phyloP scores from a whole-genome alignment of 2,329 filamentous ascomycete genomes.

The Stagonosporopsis tanaceti region DNA sequence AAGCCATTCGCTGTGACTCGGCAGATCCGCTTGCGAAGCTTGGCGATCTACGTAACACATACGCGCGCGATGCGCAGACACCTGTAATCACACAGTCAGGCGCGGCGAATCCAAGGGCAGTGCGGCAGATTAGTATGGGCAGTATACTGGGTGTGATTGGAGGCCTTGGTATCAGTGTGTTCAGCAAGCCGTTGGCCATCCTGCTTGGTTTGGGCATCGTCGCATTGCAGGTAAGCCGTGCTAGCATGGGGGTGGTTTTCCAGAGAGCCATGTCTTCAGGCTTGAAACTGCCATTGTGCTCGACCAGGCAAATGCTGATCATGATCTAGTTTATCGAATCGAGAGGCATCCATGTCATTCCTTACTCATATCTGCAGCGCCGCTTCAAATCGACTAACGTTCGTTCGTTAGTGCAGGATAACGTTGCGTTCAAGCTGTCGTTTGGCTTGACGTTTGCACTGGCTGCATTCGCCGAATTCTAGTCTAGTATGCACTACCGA shows the following conservation, averaged over 20 bases:
- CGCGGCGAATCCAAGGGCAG: constrained; percentile 50
- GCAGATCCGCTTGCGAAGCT: constrained; percentile 48
- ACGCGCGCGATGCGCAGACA: constrained; percentile 50
- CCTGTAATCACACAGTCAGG: constrained; percentile 51
- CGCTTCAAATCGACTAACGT: constrained; percentile 61
- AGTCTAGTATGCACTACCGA: constrained; percentile 8
- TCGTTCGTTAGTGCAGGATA: constrained; percentile 61
- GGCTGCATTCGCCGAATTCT: constrained; percentile 70
- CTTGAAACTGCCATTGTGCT: neutral
- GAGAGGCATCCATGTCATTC: constrained; percentile 60
- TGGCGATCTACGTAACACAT: constrained; percentile 45
- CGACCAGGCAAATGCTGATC: constrained; percentile 24
- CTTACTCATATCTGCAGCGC: constrained; percentile 58
- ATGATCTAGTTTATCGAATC: constrained; percentile 56
- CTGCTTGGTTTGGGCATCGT: constrained; percentile 71
- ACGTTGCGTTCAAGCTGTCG: constrained; percentile 71
- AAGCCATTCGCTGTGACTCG: constrained; percentile 49
- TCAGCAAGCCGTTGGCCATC: constrained; percentile 74
- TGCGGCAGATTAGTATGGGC: constrained; percentile 57
- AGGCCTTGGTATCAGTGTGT: constrained; percentile 72
- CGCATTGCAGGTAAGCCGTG: constrained; percentile 65
- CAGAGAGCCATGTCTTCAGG: neutral
- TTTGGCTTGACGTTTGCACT: constrained; percentile 78
- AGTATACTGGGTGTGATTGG: constrained; percentile 55
- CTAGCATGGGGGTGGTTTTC: neutral